Evolutionary conservation across 176 grass and related monocot species (phyloP).

Genomic region (Thinopyrum elongatum): DNA sequence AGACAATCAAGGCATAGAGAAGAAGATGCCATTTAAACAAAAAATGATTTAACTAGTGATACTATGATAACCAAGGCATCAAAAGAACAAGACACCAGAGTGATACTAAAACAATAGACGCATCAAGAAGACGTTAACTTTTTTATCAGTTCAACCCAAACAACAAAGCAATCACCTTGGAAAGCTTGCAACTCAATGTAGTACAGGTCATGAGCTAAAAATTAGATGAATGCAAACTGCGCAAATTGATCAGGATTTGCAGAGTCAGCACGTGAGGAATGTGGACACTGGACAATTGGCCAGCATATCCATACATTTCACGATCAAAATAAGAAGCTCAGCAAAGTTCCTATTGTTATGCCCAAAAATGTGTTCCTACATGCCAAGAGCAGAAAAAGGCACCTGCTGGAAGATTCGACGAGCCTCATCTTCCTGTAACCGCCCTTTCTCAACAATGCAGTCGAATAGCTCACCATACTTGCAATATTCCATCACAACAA

Average conservation of each 20-base stretch:
- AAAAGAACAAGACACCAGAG: background rate
- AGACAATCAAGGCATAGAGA: background rate
- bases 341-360: background rate
- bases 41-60: background rate
- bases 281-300: background rate
- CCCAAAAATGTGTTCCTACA: background rate
- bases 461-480: constrained; percentile 90
- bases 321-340: constrained; percentile 10
- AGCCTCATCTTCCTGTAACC: constrained; percentile 85
- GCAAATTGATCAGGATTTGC: background rate
- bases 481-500: constrained; percentile 92
- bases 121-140: background rate
- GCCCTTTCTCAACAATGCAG: constrained; percentile 90
- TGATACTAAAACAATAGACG: constrained; percentile 6
- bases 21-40: background rate
- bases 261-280: background rate
- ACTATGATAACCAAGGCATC: background rate
- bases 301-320: background rate
- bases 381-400: background rate
- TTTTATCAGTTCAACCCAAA: background rate
- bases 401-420: constrained; percentile 94
- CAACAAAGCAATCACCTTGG: background rate
- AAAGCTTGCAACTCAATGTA: background rate
- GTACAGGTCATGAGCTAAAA: background rate
- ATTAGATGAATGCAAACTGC: background rate